Conservation (phyloP, 106 monocot species). For the Agapanthus africanus region DNA sequence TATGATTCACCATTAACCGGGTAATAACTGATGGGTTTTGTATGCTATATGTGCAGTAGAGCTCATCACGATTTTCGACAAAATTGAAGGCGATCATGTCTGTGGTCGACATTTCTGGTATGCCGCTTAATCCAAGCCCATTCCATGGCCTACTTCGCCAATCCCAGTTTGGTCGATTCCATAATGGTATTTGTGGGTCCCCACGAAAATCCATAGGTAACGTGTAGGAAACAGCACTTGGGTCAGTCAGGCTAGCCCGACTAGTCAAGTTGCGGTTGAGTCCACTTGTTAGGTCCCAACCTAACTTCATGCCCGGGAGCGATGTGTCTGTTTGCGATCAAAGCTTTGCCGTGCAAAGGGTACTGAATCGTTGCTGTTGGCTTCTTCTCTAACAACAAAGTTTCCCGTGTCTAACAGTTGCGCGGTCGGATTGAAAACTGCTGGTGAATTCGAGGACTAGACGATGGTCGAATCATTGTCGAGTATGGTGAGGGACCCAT, state of each 20-base stretch:
- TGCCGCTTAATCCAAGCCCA: constrained; percentile 24
- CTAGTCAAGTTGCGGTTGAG: constrained; percentile 16
- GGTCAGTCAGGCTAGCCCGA: constrained; percentile 20
- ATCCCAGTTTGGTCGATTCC: not conserved
- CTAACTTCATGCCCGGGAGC: constrained; percentile 43
- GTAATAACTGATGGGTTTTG: constrained; percentile 3
- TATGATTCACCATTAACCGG: constrained; percentile 6
- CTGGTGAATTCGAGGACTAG: not conserved
- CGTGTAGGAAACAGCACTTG: constrained; percentile 9
- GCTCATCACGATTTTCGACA: constrained; percentile 1
- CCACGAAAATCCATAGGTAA: not conserved
- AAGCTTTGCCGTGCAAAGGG: constrained; percentile 40
- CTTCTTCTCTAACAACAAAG: constrained; percentile 2
- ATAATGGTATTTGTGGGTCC: constrained; percentile 10
- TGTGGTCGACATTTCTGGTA: constrained; percentile 19
- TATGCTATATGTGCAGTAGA: constrained; percentile 5
- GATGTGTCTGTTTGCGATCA: constrained; percentile 45
- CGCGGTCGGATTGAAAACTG: not conserved
- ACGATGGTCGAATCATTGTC: not conserved
- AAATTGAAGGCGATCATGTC: constrained; percentile 5
- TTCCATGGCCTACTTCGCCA: constrained; percentile 32
- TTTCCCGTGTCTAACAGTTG: not conserved
- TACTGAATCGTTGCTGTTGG: not conserved
- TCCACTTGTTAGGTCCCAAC: constrained; percentile 9
- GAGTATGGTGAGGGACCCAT: not conserved